Evolutionary conservation across 1,139 yeast species (phyloP).

Genomic region (Pichia sp.): DNA sequence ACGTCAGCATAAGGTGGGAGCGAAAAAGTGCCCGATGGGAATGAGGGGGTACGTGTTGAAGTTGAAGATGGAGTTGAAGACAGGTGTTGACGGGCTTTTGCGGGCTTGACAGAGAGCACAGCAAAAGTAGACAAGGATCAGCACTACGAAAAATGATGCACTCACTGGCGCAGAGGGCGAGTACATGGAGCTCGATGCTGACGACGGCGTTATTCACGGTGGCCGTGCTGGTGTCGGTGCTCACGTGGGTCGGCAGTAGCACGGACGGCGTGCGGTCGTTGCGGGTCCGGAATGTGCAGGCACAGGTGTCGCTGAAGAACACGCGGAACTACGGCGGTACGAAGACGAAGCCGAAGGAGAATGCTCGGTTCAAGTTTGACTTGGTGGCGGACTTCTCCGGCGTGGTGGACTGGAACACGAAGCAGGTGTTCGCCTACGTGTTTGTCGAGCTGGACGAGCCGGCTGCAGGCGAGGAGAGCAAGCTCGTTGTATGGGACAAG

Average conservation of each 20-base stretch:
- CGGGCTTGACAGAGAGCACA: too few relatives aligned
- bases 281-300: constrained; percentile 7
- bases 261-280: constrained; percentile 3
- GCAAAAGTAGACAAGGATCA: too few relatives aligned
- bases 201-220: constrained; percentile 11
- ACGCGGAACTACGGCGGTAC: constrained; percentile 73
- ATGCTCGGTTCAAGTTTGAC: constrained; percentile 68
- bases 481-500: constrained; percentile 87
- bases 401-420: constrained; percentile 94
- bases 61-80: background rate
- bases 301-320: constrained; percentile 36
- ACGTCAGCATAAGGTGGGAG: background rate
- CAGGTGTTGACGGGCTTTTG: background rate
- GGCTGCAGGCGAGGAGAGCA: constrained; percentile 33
- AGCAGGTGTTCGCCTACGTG: constrained; percentile 84
- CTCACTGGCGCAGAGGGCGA: constrained; percentile 14
- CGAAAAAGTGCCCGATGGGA: background rate
- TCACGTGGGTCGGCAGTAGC: constrained; percentile 4
- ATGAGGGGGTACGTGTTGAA: background rate
- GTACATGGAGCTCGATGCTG: constrained; percentile 8
- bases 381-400: constrained; percentile 65
- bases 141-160: constrained; percentile 10
- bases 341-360: constrained; percentile 72
- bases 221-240: constrained; percentile 9
- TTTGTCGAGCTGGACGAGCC: constrained; percentile 62